Base-by-base conservation (phyloP, 2,329 filamentous ascomycete species). In the Coniochaeta ligniaria region DNA sequence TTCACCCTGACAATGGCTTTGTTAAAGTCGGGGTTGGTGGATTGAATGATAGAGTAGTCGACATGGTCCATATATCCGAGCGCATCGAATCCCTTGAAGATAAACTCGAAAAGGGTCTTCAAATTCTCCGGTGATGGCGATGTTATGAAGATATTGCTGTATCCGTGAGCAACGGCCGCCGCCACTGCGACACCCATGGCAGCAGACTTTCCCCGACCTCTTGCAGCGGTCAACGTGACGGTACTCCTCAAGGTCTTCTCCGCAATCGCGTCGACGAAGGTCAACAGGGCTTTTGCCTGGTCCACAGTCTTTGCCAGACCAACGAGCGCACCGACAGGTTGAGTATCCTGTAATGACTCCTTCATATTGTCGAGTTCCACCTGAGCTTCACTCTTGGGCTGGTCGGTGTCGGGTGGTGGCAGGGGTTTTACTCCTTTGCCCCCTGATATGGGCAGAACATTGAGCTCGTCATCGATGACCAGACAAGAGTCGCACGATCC, bases 131-230 rank as follows among this genome's bases (percentile, higher is more conserved):
- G 95, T 63, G 92, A 97, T 0, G 94, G 94, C 1, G 94, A 98
- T 1, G 95, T 99, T 72, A 99, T 96, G 76, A 99, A 99, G 69
- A 99, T 96, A 74, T 99, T 99, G 79, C 92, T 96, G 76, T 99
- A 99, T 28, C 95, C 95, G 71, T 98, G 91, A 1, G 95, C 94
- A 52, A 99, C 85, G 1, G 96, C 96, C 2, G 95, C 92, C 3
- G 95, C 95, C 50, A 99, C 90, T 3, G 95, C 92, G 58, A 99
- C 88, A 76, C 95, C 95, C 69, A 99, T 83, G 28, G 95, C 95
- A 20, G 95, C 96, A 22, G 95, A 99, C 77, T 99, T 99, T 76
- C 95, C 95, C 69, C 95, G 88, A 74, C 95, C 95, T 86, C 95
- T 87, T 41, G 89, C 94, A 20, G 95, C 95, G 12, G 95, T 99